Evolutionary conservation across 2,329 filamentous ascomycete species (phyloP), one percentile per base, ranked within the genome.

Genomic region (Sclerotiophoma versabilis): DNA sequence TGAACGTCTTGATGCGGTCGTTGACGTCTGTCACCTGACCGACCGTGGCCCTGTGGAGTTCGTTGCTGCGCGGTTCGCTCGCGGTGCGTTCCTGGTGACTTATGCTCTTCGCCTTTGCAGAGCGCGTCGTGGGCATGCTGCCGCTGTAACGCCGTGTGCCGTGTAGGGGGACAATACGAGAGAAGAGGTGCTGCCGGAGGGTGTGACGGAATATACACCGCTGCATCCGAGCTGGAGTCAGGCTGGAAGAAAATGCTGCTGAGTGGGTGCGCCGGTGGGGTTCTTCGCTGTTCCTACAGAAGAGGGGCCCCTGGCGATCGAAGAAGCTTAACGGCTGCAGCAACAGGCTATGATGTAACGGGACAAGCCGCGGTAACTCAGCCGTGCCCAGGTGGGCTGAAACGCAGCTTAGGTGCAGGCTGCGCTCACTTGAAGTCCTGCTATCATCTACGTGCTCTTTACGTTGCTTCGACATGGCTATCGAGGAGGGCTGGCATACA

Each of bases 81-180:
- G 89, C 87, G 10, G 92, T 96, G 47, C 91, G 84, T 62, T 92
- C 84, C 54, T 89, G 79, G 68, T 95, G 91, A 57, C 71, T 75
- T 36, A 62, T 61, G 39, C 52, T 46, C 44, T 57, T 66, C 44
- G 66, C 63, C 68, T 69, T 70, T 17, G 67, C 64, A 36, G 69
- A 71, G 43, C 64, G 65, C 41, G 68, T 60, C 57, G 66, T 67
- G 25, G 65, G 60, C 69, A 72, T 73, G 58, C 60, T 70, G 62
- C 52, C 47, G 52, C 52, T 56, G 62, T 48, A 63, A 64, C 50
- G 63, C 57, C 58, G 57, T 51, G 45, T 54, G 60, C 49, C 47
- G 54, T 42, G 56, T 49, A 37, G 50, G 45, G 49, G 52, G 49
- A 49, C 56, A 46, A 29, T 27, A 52, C 58, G 63, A 46, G 46